Evolutionary conservation across 768 basidiomycete species (phyloP), one percentile per base, ranked within the genome.

Genomic region (Lyophyllum decastes): DNA sequence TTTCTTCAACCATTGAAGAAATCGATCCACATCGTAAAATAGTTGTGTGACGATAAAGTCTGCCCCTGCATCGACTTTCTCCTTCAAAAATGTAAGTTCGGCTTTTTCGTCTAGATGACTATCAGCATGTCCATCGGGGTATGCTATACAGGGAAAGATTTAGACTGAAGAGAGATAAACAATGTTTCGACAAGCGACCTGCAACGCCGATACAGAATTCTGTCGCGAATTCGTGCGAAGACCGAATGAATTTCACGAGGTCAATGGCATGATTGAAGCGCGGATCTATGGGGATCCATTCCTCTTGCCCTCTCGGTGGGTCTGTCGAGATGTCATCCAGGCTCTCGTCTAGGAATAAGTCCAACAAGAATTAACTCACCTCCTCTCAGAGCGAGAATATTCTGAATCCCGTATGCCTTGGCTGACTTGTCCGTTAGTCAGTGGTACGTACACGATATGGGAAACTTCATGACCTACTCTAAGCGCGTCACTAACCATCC

Each of bases 1-100:
- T 67, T 82, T 86, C 64, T 78, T 72, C 22, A 88, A 72, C 97
- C 97, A 99, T 16, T 73, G 66, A 27, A 94, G 71, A 74, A 97
- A 98, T 16, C 82, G 81, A 49, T 94, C 87, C n/a, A 90, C 85
- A 68, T 99, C 96, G 73, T 98, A 99, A 73, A 99, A 99, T 6
- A 98, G 78, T 66, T 99, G 97, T 0, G 97, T 98, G 50, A 98
- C 79, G 59, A 99, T 92, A 69, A 94, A 98, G 66, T 98, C 92
- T 2, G 96, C 96, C 16, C 97, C 97, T 0, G 92, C 94, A 64
- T 96, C 89, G 38, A 97, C 87, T 71, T 98, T 99, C 44, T 81
- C 80, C 70, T 90, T 92, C 55, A 99, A 78, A 64, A 86, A 78
- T 1, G 81, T 76, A 17, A 98, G 73, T 65, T 90, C 83, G 41